phyloP scores from a whole-genome alignment of 1,284 basidiomycete species.

The Cutaneotrichosporon mucoides region DNA sequence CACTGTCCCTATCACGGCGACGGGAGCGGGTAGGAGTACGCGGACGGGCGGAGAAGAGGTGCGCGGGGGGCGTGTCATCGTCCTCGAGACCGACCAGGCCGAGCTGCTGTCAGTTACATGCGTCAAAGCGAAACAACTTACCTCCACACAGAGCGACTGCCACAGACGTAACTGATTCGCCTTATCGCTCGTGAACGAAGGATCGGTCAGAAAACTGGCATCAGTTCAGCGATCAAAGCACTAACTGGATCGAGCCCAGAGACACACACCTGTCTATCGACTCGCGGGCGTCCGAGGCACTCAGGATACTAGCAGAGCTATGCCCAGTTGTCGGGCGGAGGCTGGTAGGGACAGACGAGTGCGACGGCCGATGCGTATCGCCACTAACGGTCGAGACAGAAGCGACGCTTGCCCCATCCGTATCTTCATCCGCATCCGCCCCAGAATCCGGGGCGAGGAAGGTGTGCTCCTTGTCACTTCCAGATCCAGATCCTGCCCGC shows the following conservation, averaged over 20 bases:
- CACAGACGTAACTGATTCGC: constrained; percentile 42
- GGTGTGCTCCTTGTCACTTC: too few species aligned
- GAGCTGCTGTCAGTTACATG: constrained; percentile 16
- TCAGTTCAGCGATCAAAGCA: not conserved
- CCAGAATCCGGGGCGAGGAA: too few species aligned
- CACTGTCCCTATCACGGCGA: too few species aligned
- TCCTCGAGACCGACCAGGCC: constrained; percentile 24
- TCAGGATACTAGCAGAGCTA: not conserved
- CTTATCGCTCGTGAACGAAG: constrained; percentile 25
- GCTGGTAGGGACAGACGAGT: not conserved
- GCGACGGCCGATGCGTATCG: not conserved
- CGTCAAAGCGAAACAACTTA: constrained; percentile 12
- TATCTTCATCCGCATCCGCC: too few species aligned
- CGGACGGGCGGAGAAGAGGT: not conserved
- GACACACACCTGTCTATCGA: constrained; percentile 12
- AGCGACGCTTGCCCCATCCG: too few species aligned
- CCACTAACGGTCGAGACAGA: not conserved
- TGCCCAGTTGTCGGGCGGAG: not conserved
- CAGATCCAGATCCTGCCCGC: too few species aligned
- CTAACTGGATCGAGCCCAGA: not conserved
- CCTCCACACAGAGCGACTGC: constrained; percentile 46
- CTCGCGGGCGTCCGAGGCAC: constrained; percentile 7
- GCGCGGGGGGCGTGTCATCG: not conserved
- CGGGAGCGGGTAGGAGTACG: not conserved
- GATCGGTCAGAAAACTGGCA: constrained; percentile 13